Evolutionary conservation across 768 basidiomycete species (phyloP), one percentile per base, ranked within the genome.

Genomic region (Ramaria sp.): DNA sequence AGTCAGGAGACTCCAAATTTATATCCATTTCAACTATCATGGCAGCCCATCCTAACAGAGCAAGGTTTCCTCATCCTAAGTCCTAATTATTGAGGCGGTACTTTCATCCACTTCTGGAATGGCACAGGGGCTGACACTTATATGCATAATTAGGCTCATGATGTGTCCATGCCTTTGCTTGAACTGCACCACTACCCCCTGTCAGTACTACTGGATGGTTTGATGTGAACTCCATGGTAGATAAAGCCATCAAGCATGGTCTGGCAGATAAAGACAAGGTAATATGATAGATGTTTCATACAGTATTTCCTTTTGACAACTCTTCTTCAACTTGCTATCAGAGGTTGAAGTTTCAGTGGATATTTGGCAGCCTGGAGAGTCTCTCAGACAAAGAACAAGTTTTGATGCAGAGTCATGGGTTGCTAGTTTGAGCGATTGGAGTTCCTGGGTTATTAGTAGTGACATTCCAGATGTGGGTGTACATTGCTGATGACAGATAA

Each of bases 81-180:
- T 6, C 60, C 60, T 10, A 58, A 61, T 33, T 61, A 61, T 48
- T 43, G 60, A 15, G 60, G 60, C 22, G 49, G 60, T 61, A 42
- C 15, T 57, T 51, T 19, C 39, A 19, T 33, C 7, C 13, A 30
- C 19, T 19, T 22, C 24, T 34, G 31, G 11, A 1, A 11, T 12
- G 38, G 15, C 27, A n/a, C 20, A 33, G 30, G n/a, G 41, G 34
- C n/a, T 46, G 31, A 10, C 15, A 12, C 49, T 33, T 24, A 15
- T 15, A 24, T 43, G 13, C 7, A 13, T 13, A 13, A 10, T 7
- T 43, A 61, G 60, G 60, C 37, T 46, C 51, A 4, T 57, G 60
- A 13, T 7, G 57, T 15, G 60, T 57, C 7, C 30, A 51, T 33
- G 46, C 20, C 7, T 61, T 59, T 22, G 57, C 60, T 4, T 20